Conservation (phyloP, 352 stramenopile genomes). For the Phytopythium litorale region DNA sequence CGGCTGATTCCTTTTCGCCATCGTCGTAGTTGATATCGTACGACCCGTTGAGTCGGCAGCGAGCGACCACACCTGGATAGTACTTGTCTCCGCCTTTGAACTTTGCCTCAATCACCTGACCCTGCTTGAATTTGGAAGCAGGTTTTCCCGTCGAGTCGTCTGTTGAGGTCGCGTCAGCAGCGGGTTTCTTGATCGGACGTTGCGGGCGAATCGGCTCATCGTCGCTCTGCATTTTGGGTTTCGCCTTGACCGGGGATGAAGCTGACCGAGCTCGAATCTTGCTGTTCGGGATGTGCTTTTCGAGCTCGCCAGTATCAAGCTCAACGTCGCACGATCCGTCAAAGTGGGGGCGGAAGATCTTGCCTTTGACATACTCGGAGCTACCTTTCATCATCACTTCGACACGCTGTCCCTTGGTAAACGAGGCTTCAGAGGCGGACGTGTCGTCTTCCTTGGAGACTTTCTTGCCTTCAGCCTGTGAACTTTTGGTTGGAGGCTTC, state of each 20-base stretch:
- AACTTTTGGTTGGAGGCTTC: constrained; percentile 15
- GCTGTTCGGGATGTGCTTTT: constrained; percentile 29
- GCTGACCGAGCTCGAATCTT: constrained; percentile 28
- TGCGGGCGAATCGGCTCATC: constrained; percentile 46
- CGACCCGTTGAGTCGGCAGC: constrained; percentile 54
- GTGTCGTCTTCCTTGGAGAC: constrained; percentile 17
- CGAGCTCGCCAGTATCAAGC: constrained; percentile 56
- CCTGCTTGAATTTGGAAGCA: constrained; percentile 29
- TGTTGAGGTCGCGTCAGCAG: constrained; percentile 23
- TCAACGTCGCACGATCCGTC: constrained; percentile 68
- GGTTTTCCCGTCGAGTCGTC: constrained; percentile 32
- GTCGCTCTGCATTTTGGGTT: constrained; percentile 31
- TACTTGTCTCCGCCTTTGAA: constrained; percentile 56
- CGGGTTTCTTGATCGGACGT: constrained; percentile 24
- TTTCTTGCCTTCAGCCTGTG: constrained; percentile 9
- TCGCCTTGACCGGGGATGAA: constrained; percentile 26
- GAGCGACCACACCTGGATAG: constrained; percentile 43
- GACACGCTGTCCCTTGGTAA: constrained; percentile 50
- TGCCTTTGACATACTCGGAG: constrained; percentile 40
- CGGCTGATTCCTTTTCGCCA: constrained; percentile 31
- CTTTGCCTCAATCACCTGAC: constrained; percentile 35
- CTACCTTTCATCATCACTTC: constrained; percentile 50
- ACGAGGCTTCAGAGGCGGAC: constrained; percentile 31
- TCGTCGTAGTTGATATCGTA: constrained; percentile 80
- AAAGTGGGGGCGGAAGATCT: constrained; percentile 35